These are phyloP conservation scores for Saccharomycopsis sp. DNA, from an alignment of 805 yeast genomes.

Conservation along the genomic window DNA sequence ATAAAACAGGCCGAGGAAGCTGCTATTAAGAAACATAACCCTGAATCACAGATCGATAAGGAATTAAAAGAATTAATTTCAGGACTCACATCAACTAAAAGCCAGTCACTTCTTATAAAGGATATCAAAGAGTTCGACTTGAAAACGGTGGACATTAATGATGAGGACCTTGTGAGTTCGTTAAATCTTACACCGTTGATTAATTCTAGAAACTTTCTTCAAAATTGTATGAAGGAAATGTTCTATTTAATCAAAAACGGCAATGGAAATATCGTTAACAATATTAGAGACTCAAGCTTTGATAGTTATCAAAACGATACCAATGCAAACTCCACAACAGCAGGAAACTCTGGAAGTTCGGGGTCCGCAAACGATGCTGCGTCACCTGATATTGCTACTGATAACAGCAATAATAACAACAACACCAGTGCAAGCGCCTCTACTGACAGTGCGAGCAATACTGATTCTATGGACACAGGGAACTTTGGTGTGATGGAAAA, in stretches of 20 bases:
- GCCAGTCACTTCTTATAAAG: constrained; percentile 13
- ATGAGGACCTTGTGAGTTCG: constrained; percentile 3
- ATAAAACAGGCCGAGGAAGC: background rate
- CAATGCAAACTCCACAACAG: background rate
- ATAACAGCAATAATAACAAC: background rate
- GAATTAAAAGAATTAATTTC: constrained; percentile 15
- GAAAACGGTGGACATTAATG: background rate
- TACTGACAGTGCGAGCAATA: background rate
- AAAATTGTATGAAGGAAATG: constrained; percentile 27
- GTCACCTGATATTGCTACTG: constrained; percentile 3
- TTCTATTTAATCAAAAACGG: constrained; percentile 23
- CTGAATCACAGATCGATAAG: constrained; percentile 6
- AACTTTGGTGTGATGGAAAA: constrained; percentile 16
- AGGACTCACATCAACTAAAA: constrained; percentile 13
- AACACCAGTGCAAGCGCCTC: background rate
- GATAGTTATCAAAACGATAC: constrained; percentile 3
- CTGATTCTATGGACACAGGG: constrained; percentile 1
- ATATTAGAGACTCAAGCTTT: constrained; percentile 12
- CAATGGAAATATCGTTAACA: constrained; percentile 16
- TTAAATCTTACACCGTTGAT: constrained; percentile 22
- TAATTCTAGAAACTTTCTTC: constrained; percentile 26
- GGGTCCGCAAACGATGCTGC: background rate
- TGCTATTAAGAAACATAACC: background rate
- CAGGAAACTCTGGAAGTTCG: background rate
- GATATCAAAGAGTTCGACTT: constrained; percentile 14